These are phyloP conservation scores for Taphrina flavorubra DNA, from an alignment of 1,139 yeast genomes.

Conservation along the genomic window DNA sequence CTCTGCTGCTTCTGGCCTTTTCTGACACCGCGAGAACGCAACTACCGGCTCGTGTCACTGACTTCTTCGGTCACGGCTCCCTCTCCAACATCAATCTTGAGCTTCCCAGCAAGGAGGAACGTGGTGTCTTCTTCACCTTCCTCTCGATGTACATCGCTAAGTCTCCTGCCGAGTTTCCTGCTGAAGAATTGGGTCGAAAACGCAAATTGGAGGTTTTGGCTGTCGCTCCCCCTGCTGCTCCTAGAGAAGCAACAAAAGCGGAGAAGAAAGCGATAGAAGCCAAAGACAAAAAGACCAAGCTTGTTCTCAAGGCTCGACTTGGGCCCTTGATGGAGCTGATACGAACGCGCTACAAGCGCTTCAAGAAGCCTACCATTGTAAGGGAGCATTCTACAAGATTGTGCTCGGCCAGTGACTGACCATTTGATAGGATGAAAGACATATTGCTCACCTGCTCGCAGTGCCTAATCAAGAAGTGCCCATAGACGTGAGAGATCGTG, in stretches of 20 bases:
- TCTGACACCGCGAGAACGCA: conserved; percentile 60
- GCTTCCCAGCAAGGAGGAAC: conserved; percentile 56
- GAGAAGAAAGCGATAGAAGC: conserved; percentile 63
- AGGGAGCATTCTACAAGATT: background rate
- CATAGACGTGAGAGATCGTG: conserved; percentile 50
- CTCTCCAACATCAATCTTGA: conserved; percentile 59
- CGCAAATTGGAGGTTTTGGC: conserved; percentile 56
- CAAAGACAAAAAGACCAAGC: conserved; percentile 80
- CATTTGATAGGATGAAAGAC: conserved; percentile 25
- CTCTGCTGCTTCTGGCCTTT: conserved; percentile 76
- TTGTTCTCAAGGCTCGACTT: conserved; percentile 79
- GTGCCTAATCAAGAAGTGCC: conserved; percentile 40
- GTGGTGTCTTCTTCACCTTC: conserved; percentile 63
- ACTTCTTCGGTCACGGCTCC: conserved; percentile 63
- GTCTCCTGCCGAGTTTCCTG: conserved; percentile 65
- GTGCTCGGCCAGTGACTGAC: background rate
- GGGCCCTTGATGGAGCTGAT: conserved; percentile 89
- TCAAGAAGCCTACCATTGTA: conserved; percentile 83
- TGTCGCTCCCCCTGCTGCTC: conserved; percentile 52
- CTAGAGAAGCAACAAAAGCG: conserved; percentile 46
- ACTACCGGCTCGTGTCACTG: conserved; percentile 53
- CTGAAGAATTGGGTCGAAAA: conserved; percentile 52
- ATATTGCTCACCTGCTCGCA: conserved; percentile 29
- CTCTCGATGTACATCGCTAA: conserved; percentile 64
- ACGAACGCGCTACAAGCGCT: conserved; percentile 83